A percentile compares a stretch with the other conserved stretches of the same genome.
These are phyloP conservation scores for Gossypium stocksii DNA, from an alignment of 345 rosid genomes.

Conservation along the genomic window DNA sequence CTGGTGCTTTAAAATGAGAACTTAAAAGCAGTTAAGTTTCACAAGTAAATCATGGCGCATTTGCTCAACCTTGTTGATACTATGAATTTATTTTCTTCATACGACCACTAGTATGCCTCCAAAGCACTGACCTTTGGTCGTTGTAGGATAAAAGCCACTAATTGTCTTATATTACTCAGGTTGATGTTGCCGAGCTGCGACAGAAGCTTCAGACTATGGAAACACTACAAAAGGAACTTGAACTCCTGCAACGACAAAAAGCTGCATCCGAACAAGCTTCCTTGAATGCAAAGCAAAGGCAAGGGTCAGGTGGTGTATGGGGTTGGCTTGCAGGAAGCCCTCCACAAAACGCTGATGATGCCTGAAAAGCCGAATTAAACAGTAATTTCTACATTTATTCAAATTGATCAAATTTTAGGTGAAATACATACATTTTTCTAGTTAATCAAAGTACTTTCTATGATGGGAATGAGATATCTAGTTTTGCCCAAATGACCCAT, in stretches of 20 bases:
- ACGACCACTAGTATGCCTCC: neutral
- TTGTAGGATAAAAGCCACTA: neutral
- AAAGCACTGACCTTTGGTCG: neutral
- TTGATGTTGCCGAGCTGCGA: constrained; percentile 90
- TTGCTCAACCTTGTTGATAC: neutral
- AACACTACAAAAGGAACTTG: constrained; percentile 79
- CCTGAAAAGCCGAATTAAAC: constrained; percentile 16
- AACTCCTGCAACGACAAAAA: constrained; percentile 87
- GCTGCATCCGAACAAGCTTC: constrained; percentile 96
- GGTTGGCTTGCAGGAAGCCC: constrained; percentile 95
- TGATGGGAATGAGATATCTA: constrained; percentile 27
- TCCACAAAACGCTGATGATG: constrained; percentile 23
- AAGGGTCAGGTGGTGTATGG: constrained; percentile 92
- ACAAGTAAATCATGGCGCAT: neutral
- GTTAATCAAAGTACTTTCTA: constrained; percentile 14
- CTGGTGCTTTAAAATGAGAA: neutral
- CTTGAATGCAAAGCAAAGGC: constrained; percentile 58
- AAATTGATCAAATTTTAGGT: constrained; percentile 18
- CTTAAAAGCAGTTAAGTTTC: constrained; percentile 3
- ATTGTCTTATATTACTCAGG: constrained; percentile 37
- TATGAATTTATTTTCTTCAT: neutral
- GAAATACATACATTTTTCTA: neutral
- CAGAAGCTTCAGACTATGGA: constrained; percentile 92
- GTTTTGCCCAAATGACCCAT: constrained; percentile 7
- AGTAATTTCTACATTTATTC: constrained; percentile 17